Percentiles rank a stretch among this genome's conserved stretches.
phyloP scores from a whole-genome alignment of 2,329 filamentous ascomycete genomes.

The Cytospora paraplurivora region DNA sequence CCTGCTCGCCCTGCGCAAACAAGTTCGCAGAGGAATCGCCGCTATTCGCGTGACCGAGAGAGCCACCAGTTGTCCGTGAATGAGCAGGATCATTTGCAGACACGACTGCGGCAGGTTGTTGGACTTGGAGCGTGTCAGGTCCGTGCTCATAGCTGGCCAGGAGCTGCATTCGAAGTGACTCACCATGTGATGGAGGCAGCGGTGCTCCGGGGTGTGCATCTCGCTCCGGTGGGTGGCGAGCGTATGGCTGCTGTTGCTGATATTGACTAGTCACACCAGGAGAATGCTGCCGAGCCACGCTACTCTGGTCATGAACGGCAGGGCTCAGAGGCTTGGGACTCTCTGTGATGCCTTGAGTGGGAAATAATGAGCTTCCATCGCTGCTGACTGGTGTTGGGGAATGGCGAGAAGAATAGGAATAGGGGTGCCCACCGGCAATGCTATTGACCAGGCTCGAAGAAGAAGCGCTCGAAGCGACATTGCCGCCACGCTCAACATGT shows the following conservation, averaged over 20 bases:
- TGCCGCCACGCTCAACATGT: slow-evolving; percentile 55
- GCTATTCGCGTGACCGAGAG: slow-evolving; percentile 43
- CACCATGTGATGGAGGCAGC: slow-evolving; percentile 43
- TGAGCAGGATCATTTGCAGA: slow-evolving; percentile 31
- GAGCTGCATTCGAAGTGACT: slow-evolving; percentile 47
- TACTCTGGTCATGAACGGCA: slow-evolving; percentile 51
- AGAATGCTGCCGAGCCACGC: slow-evolving; percentile 58
- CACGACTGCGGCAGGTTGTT: slow-evolving; percentile 7
- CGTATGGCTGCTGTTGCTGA: slow-evolving; percentile 66
- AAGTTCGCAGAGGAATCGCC: slow-evolving; percentile 67
- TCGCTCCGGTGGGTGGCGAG: slow-evolving; percentile 57
- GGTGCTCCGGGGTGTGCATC: slow-evolving; percentile 53
- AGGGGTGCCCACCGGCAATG: slow-evolving; percentile 42
- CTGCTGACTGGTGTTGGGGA: slow-evolving; percentile 50
- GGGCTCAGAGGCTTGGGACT: slow-evolving; percentile 84
- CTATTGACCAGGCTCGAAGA: slow-evolving; percentile 53
- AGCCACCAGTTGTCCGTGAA: slow-evolving; percentile 49
- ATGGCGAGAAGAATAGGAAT: neutral
- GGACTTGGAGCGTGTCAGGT: slow-evolving; percentile 20
- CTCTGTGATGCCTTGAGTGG: slow-evolving; percentile 77
- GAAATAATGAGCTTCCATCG: slow-evolving; percentile 59
- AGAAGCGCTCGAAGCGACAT: slow-evolving; percentile 53
- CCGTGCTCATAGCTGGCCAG: slow-evolving; percentile 35
- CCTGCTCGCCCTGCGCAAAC: slow-evolving; percentile 62
- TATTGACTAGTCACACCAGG: slow-evolving; percentile 67